Base-by-base conservation (phyloP, 345 rosid genomes). In the Heritiera littoralis region DNA sequence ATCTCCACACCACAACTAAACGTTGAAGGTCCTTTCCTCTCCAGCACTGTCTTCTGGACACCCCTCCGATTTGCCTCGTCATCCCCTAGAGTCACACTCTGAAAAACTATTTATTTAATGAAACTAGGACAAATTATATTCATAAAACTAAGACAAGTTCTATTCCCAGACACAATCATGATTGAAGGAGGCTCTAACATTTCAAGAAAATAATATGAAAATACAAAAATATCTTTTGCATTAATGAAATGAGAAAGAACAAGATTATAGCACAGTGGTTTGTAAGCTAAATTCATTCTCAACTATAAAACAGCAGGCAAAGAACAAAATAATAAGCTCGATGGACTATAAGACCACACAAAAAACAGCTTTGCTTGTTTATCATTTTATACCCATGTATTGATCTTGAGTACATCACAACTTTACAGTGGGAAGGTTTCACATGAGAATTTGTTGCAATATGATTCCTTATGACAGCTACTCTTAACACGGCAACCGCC, bases 21-120 rank as follows among this genome's bases (percentile, higher is more conserved):
- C 20, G 95, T 90, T 71, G 97, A 83, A 67, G 97, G 98, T 51
- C 98, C 98, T 88, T 88, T 90, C 85, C 98, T 90, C 86, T 93
- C 98, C 64, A 88, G 87, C 81, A 92, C 92, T 32, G 97, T 90
- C 87, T 95, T 95, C 76, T 93, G 93, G 78, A 91, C 94, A 76
- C 98, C 94, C 83, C 95, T 88, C 77, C 95, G 78, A 72, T 89
- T 92, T 58, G 98, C 94, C 87, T 92, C 97, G 79, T 92, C 97
- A 74, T 93, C 98, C 76, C 98, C 98, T 63, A 92, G 87, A 52
- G 98, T 95, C 71, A 92, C 98, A 83, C 92, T 93, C 95, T 90
- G 85, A 49, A 85, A 80, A 60, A 30, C 72, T 46, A 78, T 79
- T 40, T 56, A 60, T 54, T 43, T 43, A 43, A 43, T 43, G 45